Evolutionary conservation across 2,329 filamentous ascomycete genomes (phyloP).

Genomic region (Periconia macrospinosa): DNA sequence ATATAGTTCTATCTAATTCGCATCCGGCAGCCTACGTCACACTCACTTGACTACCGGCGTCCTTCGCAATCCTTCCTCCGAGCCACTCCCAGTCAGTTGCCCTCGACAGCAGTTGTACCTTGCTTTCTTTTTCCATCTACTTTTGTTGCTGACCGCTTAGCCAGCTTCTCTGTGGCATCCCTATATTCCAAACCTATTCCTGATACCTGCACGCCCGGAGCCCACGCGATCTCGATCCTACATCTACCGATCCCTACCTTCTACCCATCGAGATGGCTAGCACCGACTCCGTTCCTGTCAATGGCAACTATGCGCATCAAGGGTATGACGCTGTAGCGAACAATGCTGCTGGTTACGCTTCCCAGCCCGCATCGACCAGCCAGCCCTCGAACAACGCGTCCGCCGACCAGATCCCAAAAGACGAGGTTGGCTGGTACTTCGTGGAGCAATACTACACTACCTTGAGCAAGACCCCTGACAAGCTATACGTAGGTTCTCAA

Average conservation of each 20-base stretch:
- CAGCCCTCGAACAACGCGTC: conserved; percentile 31
- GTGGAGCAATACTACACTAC: conserved; percentile 99
- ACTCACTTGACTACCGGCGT: conserved; percentile 6
- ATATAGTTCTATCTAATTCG: conserved; percentile 20
- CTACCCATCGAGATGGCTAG: conserved; percentile 34
- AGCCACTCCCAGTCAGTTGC: neutral
- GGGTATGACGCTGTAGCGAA: conserved; percentile 42
- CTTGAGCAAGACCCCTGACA: conserved; percentile 89
- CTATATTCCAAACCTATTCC: neutral
- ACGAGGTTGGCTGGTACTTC: conserved; percentile 99
- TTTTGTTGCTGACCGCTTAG: neutral
- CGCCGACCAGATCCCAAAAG: conserved; percentile 65
- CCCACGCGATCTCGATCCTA: conserved; percentile 1
- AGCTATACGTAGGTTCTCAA: conserved; percentile 66
- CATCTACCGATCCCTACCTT: conserved; percentile 9
- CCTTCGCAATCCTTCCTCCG: conserved; percentile 4
- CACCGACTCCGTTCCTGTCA: conserved; percentile 45
- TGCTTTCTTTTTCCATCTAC: neutral
- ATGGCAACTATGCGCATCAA: conserved; percentile 52
- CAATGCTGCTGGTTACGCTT: conserved; percentile 33
- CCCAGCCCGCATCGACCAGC: conserved; percentile 27
- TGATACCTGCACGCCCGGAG: neutral
- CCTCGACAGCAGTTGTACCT: neutral
- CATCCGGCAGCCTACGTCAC: conserved; percentile 2
- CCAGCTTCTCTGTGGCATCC: neutral